A percentile compares a stretch with the other conserved stretches of the same genome.
Conservation (phyloP, 1,284 basidiomycete species). For the Boletus smithii region DNA sequence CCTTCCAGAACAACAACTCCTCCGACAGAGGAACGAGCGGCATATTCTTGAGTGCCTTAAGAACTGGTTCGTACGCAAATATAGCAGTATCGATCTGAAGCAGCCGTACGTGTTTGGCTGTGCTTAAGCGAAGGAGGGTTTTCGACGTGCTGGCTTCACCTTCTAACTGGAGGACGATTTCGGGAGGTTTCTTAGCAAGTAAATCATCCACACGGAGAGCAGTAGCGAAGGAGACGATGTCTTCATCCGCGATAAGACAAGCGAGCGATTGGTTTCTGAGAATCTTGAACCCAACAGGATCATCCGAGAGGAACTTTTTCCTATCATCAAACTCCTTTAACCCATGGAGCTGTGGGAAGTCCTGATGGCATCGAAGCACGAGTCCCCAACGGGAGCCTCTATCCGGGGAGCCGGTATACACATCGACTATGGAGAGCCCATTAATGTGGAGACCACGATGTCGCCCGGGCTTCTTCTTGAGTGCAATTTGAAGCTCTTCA, state of each 20-base stretch:
- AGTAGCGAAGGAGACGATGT: constrained; percentile 51
- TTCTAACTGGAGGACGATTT: constrained; percentile 52
- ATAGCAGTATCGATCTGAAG: constrained; percentile 58
- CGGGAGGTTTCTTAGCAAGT: constrained; percentile 45
- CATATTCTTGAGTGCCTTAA: constrained; percentile 50
- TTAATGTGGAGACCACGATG: constrained; percentile 44
- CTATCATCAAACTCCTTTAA: constrained; percentile 31
- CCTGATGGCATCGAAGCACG: constrained; percentile 39
- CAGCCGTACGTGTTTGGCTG: constrained; percentile 39
- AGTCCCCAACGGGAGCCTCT: constrained; percentile 49
- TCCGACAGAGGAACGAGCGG: constrained; percentile 42
- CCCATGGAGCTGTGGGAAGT: constrained; percentile 42
- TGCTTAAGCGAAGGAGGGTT: constrained; percentile 42
- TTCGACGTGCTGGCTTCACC: constrained; percentile 39
- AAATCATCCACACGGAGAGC: constrained; percentile 53
- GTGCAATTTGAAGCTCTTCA: constrained; percentile 52
- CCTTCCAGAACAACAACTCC: constrained; percentile 54
- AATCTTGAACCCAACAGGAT: constrained; percentile 37
- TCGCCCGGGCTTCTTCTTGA: constrained; percentile 46
- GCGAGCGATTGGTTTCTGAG: constrained; percentile 51
- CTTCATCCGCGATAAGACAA: constrained; percentile 48
- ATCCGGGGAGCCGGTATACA: constrained; percentile 38
- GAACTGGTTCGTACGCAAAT: constrained; percentile 60
- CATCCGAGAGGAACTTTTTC: constrained; percentile 39
- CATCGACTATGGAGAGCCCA: constrained; percentile 37